These are phyloP conservation scores for Beauveria varroae DNA, from an alignment of 2,329 filamentous ascomycete genomes.

Conservation along the genomic window DNA sequence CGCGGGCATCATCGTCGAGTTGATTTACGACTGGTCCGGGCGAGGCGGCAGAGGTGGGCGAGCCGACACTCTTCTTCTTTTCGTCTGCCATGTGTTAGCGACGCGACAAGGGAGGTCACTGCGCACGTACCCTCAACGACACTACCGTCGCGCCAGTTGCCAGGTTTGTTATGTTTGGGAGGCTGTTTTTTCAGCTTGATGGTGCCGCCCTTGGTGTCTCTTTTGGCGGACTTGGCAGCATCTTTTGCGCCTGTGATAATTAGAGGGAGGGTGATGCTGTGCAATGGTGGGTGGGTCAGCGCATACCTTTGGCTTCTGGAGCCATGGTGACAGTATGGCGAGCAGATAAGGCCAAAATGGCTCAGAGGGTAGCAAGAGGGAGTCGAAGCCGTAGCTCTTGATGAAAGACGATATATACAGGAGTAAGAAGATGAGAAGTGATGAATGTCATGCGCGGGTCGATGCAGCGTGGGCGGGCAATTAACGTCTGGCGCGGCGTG, in stretches of 20 bases:
- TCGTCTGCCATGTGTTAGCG: constrained; percentile 32
- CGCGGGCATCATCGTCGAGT: constrained; percentile 67
- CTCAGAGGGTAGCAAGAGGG: neutral
- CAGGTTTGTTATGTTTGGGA: constrained; percentile 57
- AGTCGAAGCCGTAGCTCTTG: neutral
- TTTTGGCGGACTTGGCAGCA: constrained; percentile 55
- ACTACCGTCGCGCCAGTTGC: constrained; percentile 64
- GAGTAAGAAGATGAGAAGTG: neutral
- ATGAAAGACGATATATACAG: neutral
- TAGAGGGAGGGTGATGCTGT: neutral
- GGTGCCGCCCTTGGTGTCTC: constrained; percentile 39
- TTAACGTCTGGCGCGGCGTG: neutral
- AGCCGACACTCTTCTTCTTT: constrained; percentile 44
- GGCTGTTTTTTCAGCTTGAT: constrained; percentile 57
- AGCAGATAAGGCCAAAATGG: neutral
- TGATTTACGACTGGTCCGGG: constrained; percentile 54
- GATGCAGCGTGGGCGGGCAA: neutral
- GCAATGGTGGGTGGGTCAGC: neutral
- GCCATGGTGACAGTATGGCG: constrained; percentile 4
- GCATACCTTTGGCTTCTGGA: constrained; percentile 12
- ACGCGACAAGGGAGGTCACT: neutral
- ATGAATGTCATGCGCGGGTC: neutral
- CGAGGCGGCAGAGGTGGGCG: constrained; percentile 36
- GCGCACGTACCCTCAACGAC: constrained; percentile 49
- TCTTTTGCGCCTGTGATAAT: constrained; percentile 42